These are phyloP conservation scores for Debaryomyces hansenii DNA, from an alignment of 805 yeast genomes.

Conservation along the genomic window DNA sequence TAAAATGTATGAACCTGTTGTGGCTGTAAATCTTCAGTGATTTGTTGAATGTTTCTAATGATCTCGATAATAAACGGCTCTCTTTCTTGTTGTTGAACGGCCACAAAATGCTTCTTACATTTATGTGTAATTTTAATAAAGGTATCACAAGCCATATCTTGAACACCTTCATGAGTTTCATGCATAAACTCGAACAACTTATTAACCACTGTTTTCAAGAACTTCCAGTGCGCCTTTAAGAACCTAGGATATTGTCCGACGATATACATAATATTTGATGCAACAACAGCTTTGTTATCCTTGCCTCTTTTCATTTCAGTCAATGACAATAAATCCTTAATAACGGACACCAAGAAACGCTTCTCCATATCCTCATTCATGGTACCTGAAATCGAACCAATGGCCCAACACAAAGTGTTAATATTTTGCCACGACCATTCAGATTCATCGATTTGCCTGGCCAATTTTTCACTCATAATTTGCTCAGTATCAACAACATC, in stretches of 20 bases:
- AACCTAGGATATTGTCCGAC: slow-evolving; percentile 99
- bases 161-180: slow-evolving; percentile 99
- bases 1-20: slow-evolving; percentile 98
- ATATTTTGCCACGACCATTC: slow-evolving; percentile 99
- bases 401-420: slow-evolving; percentile 98
- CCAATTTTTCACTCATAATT: slow-evolving; percentile 89
- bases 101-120: slow-evolving; percentile 93
- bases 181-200: slow-evolving; percentile 98
- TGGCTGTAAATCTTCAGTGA: slow-evolving; percentile 91
- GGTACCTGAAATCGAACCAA: slow-evolving; percentile 97
- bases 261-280: slow-evolving; percentile 99
- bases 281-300: slow-evolving; percentile 98
- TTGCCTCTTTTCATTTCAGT: slow-evolving; percentile 97
- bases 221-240: slow-evolving; percentile 97
- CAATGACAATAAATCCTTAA: slow-evolving; percentile 84
- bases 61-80: slow-evolving; percentile 93
- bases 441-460: slow-evolving; percentile 89
- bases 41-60: slow-evolving; percentile 75
- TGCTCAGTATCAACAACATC: slow-evolving; percentile 92
- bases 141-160: slow-evolving; percentile 99
- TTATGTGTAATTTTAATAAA: slow-evolving; percentile 93
- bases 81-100: slow-evolving; percentile 77
- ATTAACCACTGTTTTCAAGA: slow-evolving; percentile 90
- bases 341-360: slow-evolving; percentile 87
- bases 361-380: slow-evolving; percentile 98